Evolutionary conservation across 306 rosid genomes (phyloP).

Genomic region (Cicer arietinum): DNA sequence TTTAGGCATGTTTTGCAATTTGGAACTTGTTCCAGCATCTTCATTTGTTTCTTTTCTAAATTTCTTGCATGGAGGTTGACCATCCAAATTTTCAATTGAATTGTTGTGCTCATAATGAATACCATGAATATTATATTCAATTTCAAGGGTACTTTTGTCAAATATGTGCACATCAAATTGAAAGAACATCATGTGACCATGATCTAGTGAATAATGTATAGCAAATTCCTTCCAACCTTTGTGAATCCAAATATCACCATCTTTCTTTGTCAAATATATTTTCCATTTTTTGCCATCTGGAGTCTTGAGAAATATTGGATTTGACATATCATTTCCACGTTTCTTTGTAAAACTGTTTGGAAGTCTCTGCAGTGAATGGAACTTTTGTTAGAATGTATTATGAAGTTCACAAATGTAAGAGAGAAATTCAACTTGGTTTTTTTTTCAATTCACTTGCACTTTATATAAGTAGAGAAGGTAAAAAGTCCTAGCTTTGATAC

Average conservation of each 20-base stretch:
- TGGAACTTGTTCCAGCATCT: conserved; percentile 19
- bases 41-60: not conserved
- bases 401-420: not conserved
- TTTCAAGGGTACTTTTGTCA: conserved; percentile 2
- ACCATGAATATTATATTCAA: not conserved
- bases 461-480: no score
- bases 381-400: not conserved
- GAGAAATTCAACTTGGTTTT: not conserved
- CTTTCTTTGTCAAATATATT: conserved; percentile 12
- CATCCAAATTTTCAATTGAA: conserved; percentile 1
- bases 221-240: conserved; percentile 35
- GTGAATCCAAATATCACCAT: conserved; percentile 26
- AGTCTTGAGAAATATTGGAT: conserved; percentile 40
- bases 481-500: no score
- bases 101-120: not conserved
- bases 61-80: not conserved
- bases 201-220: conserved; percentile 1
- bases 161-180: not conserved
- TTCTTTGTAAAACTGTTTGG: conserved; percentile 28
- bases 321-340: conserved; percentile 29
- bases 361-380: conserved; percentile 21
- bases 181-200: not conserved
- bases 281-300: conserved; percentile 45
- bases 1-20: not conserved
- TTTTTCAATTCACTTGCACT: no score